Evolutionary conservation across 768 basidiomycete species (phyloP), one percentile per base, ranked within the genome.

Genomic region (Phaeolepiota aurea): DNA sequence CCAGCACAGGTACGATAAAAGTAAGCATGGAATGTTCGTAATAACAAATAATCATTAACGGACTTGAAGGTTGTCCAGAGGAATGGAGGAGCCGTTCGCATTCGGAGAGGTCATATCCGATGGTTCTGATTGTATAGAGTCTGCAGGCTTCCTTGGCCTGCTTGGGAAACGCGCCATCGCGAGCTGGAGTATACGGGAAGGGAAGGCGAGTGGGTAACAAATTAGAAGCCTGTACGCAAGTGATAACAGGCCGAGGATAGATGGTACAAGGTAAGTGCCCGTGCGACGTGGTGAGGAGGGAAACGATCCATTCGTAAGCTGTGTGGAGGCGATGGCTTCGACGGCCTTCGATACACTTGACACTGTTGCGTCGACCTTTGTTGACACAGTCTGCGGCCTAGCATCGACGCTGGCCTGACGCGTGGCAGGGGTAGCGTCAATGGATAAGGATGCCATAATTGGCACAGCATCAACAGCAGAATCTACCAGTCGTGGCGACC

Each of bases 401-500:
- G 79, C 79, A 44, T 79, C 77, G 41, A 80, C 61, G 19, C 64
- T 69, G 15, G 64, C 61, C 19, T 73, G 64, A 14, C 58, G 56
- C 14, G 59, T 63, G 15, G 52, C 45, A 19, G 72, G 67, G 4
- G 69, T 71, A 14, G 78, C 80, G 37, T 79, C 77, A 31, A 86
- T 61, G 35, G 53, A 51, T 23, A 51, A 48, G 5, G 65, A 65
- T 4, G 42, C 41, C n/a, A 54, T 51, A 19, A 51, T 48, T n/a
- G 57, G 54, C 18, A 48, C 56, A 3, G 65, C 64, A 37, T 70
- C 58, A 5, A 69, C 57, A 28, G 44, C 47, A 18, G 55, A 58
- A 41, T 53, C 52, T 21, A 64, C 56, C 14, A 65, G 47, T 21
- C 46, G 41, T 4, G 68, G 67, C 3, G 61, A 58, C 33, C 46